Evolutionary conservation across 306 rosid species (phyloP).

Genomic region (Morella rubra): DNA sequence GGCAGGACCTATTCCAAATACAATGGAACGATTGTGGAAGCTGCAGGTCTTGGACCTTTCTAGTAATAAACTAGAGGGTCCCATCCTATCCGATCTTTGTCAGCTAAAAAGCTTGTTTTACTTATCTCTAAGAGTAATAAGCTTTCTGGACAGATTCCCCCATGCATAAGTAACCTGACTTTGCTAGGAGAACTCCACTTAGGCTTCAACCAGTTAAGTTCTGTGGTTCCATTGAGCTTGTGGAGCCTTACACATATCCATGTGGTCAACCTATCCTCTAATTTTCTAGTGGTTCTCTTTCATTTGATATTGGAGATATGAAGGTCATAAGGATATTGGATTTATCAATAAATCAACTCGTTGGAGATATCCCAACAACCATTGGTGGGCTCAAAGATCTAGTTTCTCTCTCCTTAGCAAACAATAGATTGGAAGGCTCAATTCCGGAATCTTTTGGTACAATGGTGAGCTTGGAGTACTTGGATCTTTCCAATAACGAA

Average conservation of each 20-base stretch:
- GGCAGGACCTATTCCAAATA: neutral
- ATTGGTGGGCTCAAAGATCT: slow-evolving; percentile 10
- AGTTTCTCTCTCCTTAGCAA: slow-evolving; percentile 19
- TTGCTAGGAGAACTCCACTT: neutral
- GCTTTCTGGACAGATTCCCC: slow-evolving; percentile 10
- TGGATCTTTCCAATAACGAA: slow-evolving; percentile 10
- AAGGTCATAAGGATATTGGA: slow-evolving; percentile 11
- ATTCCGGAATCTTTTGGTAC: slow-evolving; percentile 32
- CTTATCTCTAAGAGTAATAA: slow-evolving; percentile 7
- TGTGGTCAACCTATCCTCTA: slow-evolving; percentile 4
- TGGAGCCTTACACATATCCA: slow-evolving; percentile 4
- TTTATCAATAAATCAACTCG: slow-evolving; percentile 28
- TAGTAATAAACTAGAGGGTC: slow-evolving; percentile 1
- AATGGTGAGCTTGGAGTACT: slow-evolving; percentile 16
- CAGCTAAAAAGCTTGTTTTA: neutral
- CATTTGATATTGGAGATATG: slow-evolving; percentile 9
- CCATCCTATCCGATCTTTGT: neutral
- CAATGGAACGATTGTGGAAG: neutral
- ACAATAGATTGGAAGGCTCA: slow-evolving; percentile 23
- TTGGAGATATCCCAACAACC: slow-evolving; percentile 24
- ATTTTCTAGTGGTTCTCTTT: slow-evolving; percentile 29
- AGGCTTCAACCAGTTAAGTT: slow-evolving; percentile 8
- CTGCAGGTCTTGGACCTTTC: neutral
- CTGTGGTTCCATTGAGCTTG: slow-evolving; percentile 1
- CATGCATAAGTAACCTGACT: neutral